Evolutionary conservation across 805 yeast species (phyloP).

Genomic region (Nakazawaea ernobii): DNA sequence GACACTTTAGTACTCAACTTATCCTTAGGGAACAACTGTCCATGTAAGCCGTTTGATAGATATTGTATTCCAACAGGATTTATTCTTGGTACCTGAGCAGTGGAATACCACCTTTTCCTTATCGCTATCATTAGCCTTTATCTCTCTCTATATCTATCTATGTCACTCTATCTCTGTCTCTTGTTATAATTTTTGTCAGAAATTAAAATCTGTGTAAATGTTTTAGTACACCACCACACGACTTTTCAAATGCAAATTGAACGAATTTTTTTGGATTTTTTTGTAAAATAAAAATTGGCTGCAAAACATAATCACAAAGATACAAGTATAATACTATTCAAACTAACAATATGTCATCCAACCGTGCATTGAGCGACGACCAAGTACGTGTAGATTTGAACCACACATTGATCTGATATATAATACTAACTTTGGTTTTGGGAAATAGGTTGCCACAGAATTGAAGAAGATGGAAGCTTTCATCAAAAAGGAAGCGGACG

Average conservation of each 20-base stretch:
- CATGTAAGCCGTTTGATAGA: slow-evolving; percentile 51
- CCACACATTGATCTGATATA: slow-evolving; percentile 12
- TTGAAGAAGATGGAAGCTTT: slow-evolving; percentile 97
- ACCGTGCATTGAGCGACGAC: slow-evolving; percentile 37
- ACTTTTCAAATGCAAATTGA: no score
- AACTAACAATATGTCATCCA: slow-evolving; percentile 22
- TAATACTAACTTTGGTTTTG: slow-evolving; percentile 5
- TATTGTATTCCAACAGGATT: slow-evolving; percentile 83
- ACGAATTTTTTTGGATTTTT: no score
- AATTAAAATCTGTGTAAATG: neutral
- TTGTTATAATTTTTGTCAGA: neutral
- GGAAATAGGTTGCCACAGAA: slow-evolving; percentile 78
- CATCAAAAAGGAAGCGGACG: slow-evolving; percentile 98
- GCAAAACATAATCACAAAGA: neutral
- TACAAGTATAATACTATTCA: neutral
- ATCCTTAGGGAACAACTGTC: slow-evolving; percentile 50
- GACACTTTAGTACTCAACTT: slow-evolving; percentile 18
- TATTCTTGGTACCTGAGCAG: slow-evolving; percentile 41
- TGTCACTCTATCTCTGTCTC: slow-evolving; percentile 4
- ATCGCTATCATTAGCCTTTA: neutral
- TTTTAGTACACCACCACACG: no score
- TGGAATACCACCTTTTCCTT: neutral
- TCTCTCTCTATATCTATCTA: no score
- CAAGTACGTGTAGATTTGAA: slow-evolving; percentile 32
- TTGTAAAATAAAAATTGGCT: neutral